These are phyloP conservation scores for Hypomyces rosellus DNA, from an alignment of 2,329 filamentous ascomycete species.

Conservation along the genomic window DNA sequence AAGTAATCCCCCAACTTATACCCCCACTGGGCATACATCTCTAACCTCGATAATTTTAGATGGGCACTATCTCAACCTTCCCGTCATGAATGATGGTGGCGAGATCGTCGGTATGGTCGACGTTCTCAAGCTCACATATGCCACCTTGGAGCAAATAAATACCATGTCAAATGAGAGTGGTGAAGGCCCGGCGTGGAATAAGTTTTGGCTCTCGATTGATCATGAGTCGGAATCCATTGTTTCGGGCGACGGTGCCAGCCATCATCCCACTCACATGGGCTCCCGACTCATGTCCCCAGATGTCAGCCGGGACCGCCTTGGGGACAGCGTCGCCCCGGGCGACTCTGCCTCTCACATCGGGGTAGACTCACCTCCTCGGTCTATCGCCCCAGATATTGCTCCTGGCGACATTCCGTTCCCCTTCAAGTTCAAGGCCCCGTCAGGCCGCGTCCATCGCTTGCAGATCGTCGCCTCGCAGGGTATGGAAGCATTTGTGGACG, in stretches of 20 bases:
- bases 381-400: conserved; percentile 49
- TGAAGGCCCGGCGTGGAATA: conserved; percentile 98
- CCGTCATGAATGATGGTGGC: conserved; percentile 94
- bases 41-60: conserved; percentile 46
- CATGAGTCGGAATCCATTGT: conserved; percentile 94
- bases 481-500: conserved; percentile 68
- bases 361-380: conserved; percentile 67
- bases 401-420: conserved; percentile 75
- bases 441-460: conserved; percentile 85
- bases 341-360: conserved; percentile 94
- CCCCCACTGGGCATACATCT: conserved; percentile 5
- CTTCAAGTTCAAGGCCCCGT: conserved; percentile 99
- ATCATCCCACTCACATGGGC: conserved; percentile 57
- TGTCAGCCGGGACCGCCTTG: conserved; percentile 60
- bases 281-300: conserved; percentile 78
- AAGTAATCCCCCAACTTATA: conserved; percentile 30
- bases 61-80: conserved; percentile 95
- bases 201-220: conserved; percentile 96
- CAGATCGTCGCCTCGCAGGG: conserved; percentile 79
- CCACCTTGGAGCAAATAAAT: conserved; percentile 95
- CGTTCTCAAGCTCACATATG: conserved; percentile 95
- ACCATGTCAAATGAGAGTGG: conserved; percentile 83
- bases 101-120: conserved; percentile 99
- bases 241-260: conserved; percentile 78
- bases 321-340: conserved; percentile 80